phyloP scores from a whole-genome alignment of 306 rosid genomes.

The Dryas octopetala region DNA sequence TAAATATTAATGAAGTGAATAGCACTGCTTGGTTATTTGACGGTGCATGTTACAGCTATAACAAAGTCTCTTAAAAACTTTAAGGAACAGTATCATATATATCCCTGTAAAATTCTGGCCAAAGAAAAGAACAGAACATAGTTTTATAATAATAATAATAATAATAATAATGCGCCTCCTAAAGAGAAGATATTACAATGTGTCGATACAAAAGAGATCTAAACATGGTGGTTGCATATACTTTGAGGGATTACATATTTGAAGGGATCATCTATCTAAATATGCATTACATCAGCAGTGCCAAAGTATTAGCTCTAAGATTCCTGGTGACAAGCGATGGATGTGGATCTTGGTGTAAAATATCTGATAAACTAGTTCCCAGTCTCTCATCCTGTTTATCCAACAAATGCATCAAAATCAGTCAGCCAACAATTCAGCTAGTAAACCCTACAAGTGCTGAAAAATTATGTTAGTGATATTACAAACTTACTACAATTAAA shows the following conservation, averaged over 20 bases:
- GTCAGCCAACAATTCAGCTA: background rate
- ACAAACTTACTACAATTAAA: background rate
- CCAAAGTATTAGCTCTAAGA: constrained; percentile 23
- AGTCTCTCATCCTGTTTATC: constrained; percentile 29
- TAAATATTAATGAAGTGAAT: too few species aligned
- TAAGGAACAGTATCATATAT: background rate
- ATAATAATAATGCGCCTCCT: too few species aligned
- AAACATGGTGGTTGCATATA: background rate
- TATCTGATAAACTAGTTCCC: constrained; percentile 23
- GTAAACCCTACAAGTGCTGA: background rate
- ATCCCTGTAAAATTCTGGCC: background rate
- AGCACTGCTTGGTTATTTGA: too few species aligned
- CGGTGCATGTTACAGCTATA: too few species aligned
- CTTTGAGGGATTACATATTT: background rate
- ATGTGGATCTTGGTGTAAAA: constrained; percentile 13
- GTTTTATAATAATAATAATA: background rate
- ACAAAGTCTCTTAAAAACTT: too few species aligned
- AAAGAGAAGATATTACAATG: too few species aligned
- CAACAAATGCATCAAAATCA: background rate
- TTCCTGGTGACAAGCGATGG: constrained; percentile 34
- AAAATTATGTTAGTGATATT: background rate
- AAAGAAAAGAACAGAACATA: background rate
- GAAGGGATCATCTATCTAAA: constrained; percentile 8
- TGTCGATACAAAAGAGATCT: background rate
- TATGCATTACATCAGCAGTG: constrained; percentile 5